These are phyloP conservation scores for Ophiocordyceps camponoti-leonardi DNA, from an alignment of 2,329 filamentous ascomycete genomes.

Conservation along the genomic window DNA sequence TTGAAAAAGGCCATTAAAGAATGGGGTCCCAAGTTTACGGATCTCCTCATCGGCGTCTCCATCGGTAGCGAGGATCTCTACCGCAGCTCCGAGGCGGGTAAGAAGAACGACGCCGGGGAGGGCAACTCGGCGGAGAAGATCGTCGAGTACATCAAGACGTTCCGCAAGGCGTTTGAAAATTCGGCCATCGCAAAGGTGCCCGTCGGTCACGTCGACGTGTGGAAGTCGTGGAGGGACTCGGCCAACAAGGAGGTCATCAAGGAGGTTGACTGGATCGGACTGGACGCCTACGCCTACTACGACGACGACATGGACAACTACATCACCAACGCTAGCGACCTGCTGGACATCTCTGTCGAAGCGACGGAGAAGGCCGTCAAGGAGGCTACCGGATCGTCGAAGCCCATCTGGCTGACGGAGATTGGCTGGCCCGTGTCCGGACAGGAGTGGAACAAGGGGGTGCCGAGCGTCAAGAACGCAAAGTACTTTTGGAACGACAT, in stretches of 20 bases:
- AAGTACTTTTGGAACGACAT: slow-evolving; percentile 46
- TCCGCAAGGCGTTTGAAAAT: slow-evolving; percentile 36
- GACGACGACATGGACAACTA: slow-evolving; percentile 36
- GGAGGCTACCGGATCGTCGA: slow-evolving; percentile 27
- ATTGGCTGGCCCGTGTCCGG: slow-evolving; percentile 48
- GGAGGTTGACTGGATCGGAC: slow-evolving; percentile 46
- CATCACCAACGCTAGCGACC: slow-evolving; percentile 34
- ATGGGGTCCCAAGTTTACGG: slow-evolving; percentile 31
- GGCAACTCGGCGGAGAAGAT: slow-evolving; percentile 42
- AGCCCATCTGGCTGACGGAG: slow-evolving; percentile 45
- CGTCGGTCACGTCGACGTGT: slow-evolving; percentile 53
- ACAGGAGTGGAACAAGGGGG: slow-evolving; percentile 32
- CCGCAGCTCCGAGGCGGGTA: slow-evolving; percentile 41
- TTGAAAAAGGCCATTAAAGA: slow-evolving; percentile 36
- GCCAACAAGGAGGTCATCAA: slow-evolving; percentile 43
- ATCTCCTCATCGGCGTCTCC: slow-evolving; percentile 45
- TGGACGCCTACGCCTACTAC: slow-evolving; percentile 52
- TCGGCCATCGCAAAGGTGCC: slow-evolving; percentile 27
- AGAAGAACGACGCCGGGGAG: slow-evolving; percentile 41
- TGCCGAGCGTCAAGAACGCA: slow-evolving; percentile 38
- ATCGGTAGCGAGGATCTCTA: slow-evolving; percentile 55
- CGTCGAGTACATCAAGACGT: slow-evolving; percentile 48
- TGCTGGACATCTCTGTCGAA: slow-evolving; percentile 23
- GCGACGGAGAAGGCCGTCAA: slow-evolving; percentile 21
- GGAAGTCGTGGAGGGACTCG: slow-evolving; percentile 42